A percentile compares a stretch with the other conserved stretches of the same genome.
Conservation (phyloP, 1,284 basidiomycete genomes). For the Cryptococcus depauperatus region DNA sequence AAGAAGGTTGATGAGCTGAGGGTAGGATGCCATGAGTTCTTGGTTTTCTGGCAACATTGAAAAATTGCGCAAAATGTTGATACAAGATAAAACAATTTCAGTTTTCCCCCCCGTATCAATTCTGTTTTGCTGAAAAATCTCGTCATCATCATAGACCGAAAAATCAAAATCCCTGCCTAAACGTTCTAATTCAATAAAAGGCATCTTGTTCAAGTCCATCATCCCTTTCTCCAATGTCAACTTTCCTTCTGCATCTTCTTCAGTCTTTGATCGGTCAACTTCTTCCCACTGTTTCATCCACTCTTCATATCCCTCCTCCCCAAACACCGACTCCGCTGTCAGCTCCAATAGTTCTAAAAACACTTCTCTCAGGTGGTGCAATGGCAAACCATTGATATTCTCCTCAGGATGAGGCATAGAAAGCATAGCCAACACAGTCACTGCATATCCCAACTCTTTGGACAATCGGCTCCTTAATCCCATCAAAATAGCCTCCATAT, state of each 20-base stretch:
- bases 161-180: slow-evolving; percentile 78
- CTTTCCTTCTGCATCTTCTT: not conserved
- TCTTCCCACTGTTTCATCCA: slow-evolving; percentile 16
- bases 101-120: slow-evolving; percentile 27
- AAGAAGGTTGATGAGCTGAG: slow-evolving; percentile 58
- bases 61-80: slow-evolving; percentile 82
- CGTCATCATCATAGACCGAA: slow-evolving; percentile 54
- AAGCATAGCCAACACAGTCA: slow-evolving; percentile 81
- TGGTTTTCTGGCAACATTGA: slow-evolving; percentile 66
- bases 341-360: slow-evolving; percentile 82
- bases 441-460: slow-evolving; percentile 76
- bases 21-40: slow-evolving; percentile 58
- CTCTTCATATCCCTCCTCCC: slow-evolving; percentile 48
- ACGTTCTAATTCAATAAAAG: slow-evolving; percentile 76
- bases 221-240: not conserved
- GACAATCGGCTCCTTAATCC: slow-evolving; percentile 77
- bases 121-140: slow-evolving; percentile 15
- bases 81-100: slow-evolving; percentile 60
- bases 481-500: slow-evolving; percentile 82
- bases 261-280: not conserved
- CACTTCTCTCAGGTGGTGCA: slow-evolving; percentile 69
- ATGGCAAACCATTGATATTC: slow-evolving; percentile 56
- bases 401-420: slow-evolving; percentile 46
- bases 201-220: slow-evolving; percentile 58
- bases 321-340: slow-evolving; percentile 71